phyloP scores from a whole-genome alignment of 2,329 filamentous ascomycete species.

The Lomentospora prolificans region DNA sequence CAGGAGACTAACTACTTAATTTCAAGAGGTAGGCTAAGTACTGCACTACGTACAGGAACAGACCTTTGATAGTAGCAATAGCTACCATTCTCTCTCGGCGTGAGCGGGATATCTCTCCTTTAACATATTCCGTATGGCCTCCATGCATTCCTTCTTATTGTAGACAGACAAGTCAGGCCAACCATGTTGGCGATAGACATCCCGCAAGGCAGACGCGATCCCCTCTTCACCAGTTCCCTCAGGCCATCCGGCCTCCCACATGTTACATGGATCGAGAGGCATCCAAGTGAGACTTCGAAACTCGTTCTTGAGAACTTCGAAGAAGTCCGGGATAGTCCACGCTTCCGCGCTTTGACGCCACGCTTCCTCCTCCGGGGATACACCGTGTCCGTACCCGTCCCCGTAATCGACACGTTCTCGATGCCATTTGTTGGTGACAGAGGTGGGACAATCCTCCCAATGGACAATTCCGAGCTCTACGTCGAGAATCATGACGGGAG shows the following conservation, averaged over 20 bases:
- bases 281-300: constrained; percentile 15
- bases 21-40: neutral
- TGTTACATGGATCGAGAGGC: constrained; percentile 11
- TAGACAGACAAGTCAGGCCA: constrained; percentile 17
- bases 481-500: constrained; percentile 16
- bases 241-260: constrained; percentile 8
- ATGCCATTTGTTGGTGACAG: constrained; percentile 7
- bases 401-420: constrained; percentile 6
- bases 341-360: constrained; percentile 16
- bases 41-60: too few species aligned
- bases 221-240: neutral
- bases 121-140: constrained; percentile 6
- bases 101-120: neutral
- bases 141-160: constrained; percentile 17
- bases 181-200: constrained; percentile 16
- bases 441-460: constrained; percentile 15
- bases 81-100: neutral
- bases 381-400: constrained; percentile 3
- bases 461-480: constrained; percentile 18
- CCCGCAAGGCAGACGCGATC: constrained; percentile 13
- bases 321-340: constrained; percentile 19
- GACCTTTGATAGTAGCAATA: neutral
- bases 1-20: too few species aligned
- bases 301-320: constrained; percentile 17
- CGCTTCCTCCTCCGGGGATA: constrained; percentile 11